phyloP scores from a whole-genome alignment of 2,329 filamentous ascomycete species.

The Arthrinium phaeospermum region DNA sequence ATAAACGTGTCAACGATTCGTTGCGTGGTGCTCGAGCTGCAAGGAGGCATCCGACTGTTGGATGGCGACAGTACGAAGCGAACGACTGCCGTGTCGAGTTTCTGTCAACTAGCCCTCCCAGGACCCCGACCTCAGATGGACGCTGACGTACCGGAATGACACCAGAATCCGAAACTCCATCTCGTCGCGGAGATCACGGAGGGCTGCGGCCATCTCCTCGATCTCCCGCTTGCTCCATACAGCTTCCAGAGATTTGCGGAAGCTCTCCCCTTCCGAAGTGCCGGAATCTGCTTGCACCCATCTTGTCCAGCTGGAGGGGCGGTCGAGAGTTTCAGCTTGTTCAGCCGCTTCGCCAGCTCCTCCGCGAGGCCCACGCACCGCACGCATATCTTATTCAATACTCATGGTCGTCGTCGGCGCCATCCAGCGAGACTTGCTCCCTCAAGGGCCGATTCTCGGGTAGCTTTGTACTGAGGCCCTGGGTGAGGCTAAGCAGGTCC shows the following conservation, averaged over 20 bases:
- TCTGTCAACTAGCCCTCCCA: not conserved
- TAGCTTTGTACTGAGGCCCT: not conserved
- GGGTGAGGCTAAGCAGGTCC: not conserved
- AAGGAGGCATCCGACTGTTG: not conserved
- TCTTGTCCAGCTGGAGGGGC: no score
- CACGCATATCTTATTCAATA: not conserved
- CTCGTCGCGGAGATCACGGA: conserved; percentile 1
- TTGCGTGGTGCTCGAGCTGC: not conserved
- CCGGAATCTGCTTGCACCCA: no score
- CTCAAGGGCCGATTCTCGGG: not conserved
- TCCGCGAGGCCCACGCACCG: not conserved
- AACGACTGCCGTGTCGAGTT: not conserved
- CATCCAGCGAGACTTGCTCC: not conserved
- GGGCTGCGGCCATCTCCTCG: conserved; percentile 1
- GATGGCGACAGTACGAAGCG: not conserved
- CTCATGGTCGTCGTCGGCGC: not conserved
- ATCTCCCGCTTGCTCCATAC: conserved; percentile 18
- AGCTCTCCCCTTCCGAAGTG: conserved; percentile 10
- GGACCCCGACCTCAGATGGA: no score
- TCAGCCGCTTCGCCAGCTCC: not conserved
- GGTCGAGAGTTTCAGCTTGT: not conserved
- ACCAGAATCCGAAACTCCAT: conserved; percentile 18
- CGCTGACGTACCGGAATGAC: conserved; percentile 6
- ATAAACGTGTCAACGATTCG: not conserved
- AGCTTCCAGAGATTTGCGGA: not conserved